Base-by-base conservation (phyloP, 2,329 filamentous ascomycete genomes). In the Uncinocarpus reesii region DNA sequence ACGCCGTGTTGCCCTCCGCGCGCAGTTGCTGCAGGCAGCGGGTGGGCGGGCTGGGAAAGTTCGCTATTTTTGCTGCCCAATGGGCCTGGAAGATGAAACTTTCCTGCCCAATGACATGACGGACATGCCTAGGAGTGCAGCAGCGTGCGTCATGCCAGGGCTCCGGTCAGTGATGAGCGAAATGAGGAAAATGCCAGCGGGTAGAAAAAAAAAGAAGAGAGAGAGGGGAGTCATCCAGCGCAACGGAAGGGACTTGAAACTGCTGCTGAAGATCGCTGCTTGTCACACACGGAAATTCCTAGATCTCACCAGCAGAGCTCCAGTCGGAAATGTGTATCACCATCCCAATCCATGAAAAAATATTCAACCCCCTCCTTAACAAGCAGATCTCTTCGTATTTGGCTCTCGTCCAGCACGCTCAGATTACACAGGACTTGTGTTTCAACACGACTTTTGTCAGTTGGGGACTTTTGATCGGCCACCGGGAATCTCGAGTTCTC, bases 31-130 rank as follows among this genome's bases (percentile, higher is more conserved):
- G n/a, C n/a, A n/a, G n/a, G n/a, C n/a, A n/a, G n/a, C n/a, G n/a
- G n/a, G n/a, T n/a, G n/a, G n/a, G n/a, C n/a, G n/a, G n/a, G n/a
- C n/a, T n/a, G n/a, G n/a, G n/a, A n/a, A n/a, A n/a, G n/a, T 45
- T 46, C 11, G 44, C 44, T 41, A 41, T 40, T 47, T 26, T 47
- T 41, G 45, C 45, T 47, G 45, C 45, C 45, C 45, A 47, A 47
- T 47, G 35, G 45, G 32, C 32, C 42, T 28, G 31, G 2, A 37
- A 26, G 43, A 8, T 37, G 36, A 47, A n/a, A 34, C 45, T 41
- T 47, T 47, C 18, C 45, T 31, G 45, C 45, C 45, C 45, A 47
- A 47, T 47, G 29, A 20, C 45, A 47, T 34, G 35, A 26, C 28
- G 37, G 28, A 24, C 11, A 41, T 7, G 13, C 40, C 35, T 34